These are phyloP conservation scores for Gamarada debralockiae DNA, from an alignment of 495 filamentous ascomycete species.

Conservation along the genomic window DNA sequence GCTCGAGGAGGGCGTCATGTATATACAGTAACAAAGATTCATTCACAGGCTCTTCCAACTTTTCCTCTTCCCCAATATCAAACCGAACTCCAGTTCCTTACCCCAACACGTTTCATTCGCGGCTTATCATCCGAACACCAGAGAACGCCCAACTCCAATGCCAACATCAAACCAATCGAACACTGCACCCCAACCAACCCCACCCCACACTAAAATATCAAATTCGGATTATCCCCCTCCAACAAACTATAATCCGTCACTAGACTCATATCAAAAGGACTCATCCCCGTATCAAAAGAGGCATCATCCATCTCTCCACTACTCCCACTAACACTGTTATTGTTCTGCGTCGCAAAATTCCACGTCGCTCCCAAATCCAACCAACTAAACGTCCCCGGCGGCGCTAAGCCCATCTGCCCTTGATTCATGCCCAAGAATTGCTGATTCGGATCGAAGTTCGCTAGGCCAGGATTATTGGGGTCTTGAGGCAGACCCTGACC, in stretches of 20 bases:
- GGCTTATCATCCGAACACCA: no score
- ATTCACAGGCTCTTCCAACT: no score
- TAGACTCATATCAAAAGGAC: conserved; percentile 23
- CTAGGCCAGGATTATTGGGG: not conserved
- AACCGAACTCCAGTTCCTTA: no score
- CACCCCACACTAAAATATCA: conserved; percentile 6
- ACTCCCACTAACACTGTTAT: conserved; percentile 8
- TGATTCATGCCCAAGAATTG: not conserved
- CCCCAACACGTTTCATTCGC: no score
- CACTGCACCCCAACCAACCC: no score
- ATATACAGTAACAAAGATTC: no score
- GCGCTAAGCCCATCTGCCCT: not conserved
- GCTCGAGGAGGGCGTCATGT: no score
- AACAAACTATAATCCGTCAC: conserved; percentile 22
- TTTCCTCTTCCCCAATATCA: no score
- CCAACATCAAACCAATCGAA: no score
- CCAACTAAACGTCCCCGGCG: conserved; percentile 21
- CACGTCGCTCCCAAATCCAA: conserved; percentile 25
- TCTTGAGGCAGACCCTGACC: not conserved
- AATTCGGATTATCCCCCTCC: conserved; percentile 22
- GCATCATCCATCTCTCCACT: conserved; percentile 12
- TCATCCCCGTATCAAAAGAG: conserved; percentile 12
- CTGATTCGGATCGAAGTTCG: not conserved
- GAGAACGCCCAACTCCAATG: no score
- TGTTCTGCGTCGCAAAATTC: conserved; percentile 27